Evolutionary conservation across 2,329 filamentous ascomycete genomes (phyloP), one percentile per base, ranked within the genome.

Genomic region (Colletotrichum sp.): DNA sequence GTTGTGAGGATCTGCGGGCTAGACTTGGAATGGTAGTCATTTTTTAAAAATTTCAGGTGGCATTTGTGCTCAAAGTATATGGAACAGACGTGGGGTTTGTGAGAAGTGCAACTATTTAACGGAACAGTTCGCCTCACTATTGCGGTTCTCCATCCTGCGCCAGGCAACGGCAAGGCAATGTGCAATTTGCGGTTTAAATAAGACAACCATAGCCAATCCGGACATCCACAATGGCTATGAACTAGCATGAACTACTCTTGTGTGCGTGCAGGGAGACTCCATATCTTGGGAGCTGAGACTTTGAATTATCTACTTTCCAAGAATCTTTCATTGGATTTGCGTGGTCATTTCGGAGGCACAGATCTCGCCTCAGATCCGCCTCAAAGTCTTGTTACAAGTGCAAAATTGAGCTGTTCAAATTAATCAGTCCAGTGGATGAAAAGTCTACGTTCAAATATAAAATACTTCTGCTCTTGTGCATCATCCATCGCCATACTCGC

Each of bases 381-480:
- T n/a, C 2, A 5, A 48, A 2, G 8, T 5, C 18, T 1, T 1
- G 0, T 48, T 7, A 6, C 3, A 21, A 21, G 18, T 48, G 18
- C 18, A 21, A 5, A 1, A 6, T 48, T 12, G 18, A 21, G 7
- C 18, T 48, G 1, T 1, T 12, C 5, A 21, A 21, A n/a, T 2
- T 21, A 0, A 1, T 48, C 9, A 12, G 6, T 6, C 43, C 2
- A 21, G 3, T 48, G 18, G 43, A 21, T 12, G 18, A 0, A 1
- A 7, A 6, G 5, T 12, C 9, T 48, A 12, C 10, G 18, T 0
- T 21, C 0, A 21, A 48, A 1, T 48, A 48, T 48, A 48, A 48
- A 48, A n/a, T 0, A 6, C 38, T 4, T 48, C 38, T n/a, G 9
- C 8, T 10, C 28, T 30, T 10, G 28, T 30, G 28, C 28, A 30